Evolutionary conservation across 2,329 filamentous ascomycete species (phyloP), one percentile per base, ranked within the genome.

Genomic region (Colletotrichum neosansevieriae): DNA sequence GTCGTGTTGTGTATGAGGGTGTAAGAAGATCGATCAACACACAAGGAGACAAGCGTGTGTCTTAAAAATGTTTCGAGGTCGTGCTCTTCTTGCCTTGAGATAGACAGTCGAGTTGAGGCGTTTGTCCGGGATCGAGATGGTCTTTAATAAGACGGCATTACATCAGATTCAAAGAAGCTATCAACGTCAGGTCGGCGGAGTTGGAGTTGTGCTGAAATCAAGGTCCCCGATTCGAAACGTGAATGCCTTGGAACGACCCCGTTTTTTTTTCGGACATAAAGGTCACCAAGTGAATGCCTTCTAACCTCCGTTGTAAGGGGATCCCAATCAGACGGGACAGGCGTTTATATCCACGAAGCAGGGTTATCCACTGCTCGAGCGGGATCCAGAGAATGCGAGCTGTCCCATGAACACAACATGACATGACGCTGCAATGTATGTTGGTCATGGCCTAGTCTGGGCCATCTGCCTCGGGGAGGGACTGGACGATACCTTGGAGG

Each of bases 181-280:
- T 59, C 61, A 44, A 68, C 49, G 61, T 58, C 47, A 56, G 65
- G 40, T 68, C 65, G 54, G 59, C 53, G 53, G 53, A 54, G 53
- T 67, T 54, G 58, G 40, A 38, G 40, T 17, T 59, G 47, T 5
- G 40, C 24, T 17, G 47, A 36, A 24, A 68, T 59, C 60, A 65
- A 54, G 51, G 59, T 67, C 51, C 59, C 64, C 44, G 64, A 58
- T 58, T 67, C 59, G 51, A 67, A 63, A 63, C 64, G 45, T 53
- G 59, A 38, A 47, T 40, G 11, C n/a, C 36, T 49, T 44, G n/a
- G n/a, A n/a, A n/a, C n/a, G n/a, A n/a, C n/a, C n/a, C n/a, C n/a
- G n/a, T n/a, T n/a, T n/a, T n/a, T n/a, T n/a, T n/a, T n/a, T n/a
- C n/a, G n/a, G n/a, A n/a, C n/a, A n/a, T n/a, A n/a, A n/a, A n/a